phyloP scores from a whole-genome alignment of 73 alveolate genomes.

The Blepharisma stoltei region DNA sequence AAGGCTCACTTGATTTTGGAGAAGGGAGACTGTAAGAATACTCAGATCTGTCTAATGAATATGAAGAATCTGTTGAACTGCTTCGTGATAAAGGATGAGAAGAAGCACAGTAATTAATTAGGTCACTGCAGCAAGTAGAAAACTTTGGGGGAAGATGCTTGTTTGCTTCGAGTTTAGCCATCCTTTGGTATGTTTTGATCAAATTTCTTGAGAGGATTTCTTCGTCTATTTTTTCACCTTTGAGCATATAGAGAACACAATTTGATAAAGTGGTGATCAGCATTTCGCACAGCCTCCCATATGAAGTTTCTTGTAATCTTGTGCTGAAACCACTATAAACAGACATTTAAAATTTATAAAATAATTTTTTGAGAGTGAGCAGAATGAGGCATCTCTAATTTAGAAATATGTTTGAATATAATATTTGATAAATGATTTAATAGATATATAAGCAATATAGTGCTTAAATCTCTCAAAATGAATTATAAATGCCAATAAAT shows the following conservation, averaged over 20 bases:
- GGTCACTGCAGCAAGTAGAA: neutral
- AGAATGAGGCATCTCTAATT: too few species aligned
- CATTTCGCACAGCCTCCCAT: conserved; percentile 12
- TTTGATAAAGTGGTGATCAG: neutral
- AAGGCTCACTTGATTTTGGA: neutral
- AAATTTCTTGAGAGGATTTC: neutral
- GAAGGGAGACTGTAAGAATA: neutral
- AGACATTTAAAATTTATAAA: neutral
- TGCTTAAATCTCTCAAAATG: too few species aligned
- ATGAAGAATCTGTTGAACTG: neutral
- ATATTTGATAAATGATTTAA: too few species aligned
- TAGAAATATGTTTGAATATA: too few species aligned
- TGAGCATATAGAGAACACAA: neutral
- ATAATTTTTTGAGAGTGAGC: too few species aligned
- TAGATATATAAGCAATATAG: too few species aligned
- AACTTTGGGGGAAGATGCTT: conserved; percentile 11
- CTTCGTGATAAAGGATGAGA: neutral
- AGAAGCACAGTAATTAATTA: neutral
- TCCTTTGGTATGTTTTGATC: neutral
- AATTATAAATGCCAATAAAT: too few species aligned
- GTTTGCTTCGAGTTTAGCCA: conserved; percentile 1
- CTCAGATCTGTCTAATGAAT: neutral
- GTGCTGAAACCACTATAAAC: conserved; percentile 18
- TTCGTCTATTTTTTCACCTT: neutral
- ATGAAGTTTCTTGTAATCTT: conserved; percentile 14